Evolutionary conservation across 805 yeast species (phyloP), one percentile per base, ranked within the genome.

Genomic region (Starmerella khaoyaiensis): DNA sequence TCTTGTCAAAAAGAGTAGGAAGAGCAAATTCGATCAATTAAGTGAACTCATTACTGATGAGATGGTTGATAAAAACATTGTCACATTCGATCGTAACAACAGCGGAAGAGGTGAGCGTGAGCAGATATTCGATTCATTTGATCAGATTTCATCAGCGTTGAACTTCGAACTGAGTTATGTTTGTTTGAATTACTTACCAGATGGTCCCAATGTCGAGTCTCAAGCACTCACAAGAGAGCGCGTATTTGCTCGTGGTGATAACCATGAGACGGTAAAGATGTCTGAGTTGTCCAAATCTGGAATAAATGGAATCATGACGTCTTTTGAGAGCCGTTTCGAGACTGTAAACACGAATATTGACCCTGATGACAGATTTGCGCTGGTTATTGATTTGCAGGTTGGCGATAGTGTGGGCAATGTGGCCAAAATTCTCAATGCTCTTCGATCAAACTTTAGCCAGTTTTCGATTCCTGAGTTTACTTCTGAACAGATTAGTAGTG

Each of bases 11-110:
- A 38, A 31, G 6, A 43, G 36, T 27, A 21, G 32, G 17, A 62
- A 59, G 41, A 61, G 63, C 37, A 35, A 45, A 46, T 50, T 58
- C 16, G 50, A 18, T 5, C 4, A 5, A 14, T 31, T 58, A 20
- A 28, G 35, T 8, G 10, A 24, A 5, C 6, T 48, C 34, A 14
- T 45, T 47, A 10, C 39, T 2, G 50, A 64, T 19, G 48, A 56
- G 9, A 47, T 76, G 21, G 49, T 57, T 15, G 43, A 53, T 2
- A 6, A 12, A 6, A 59, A 60, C 5, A 74, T 73, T 21, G 82
- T 82, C 1, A 59, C 83, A 33, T 64, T 79, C 10, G 98, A 90
- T 53, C 68, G 93, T 50, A 87, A 87, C 57, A 86, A 90, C 54
- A 87, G 80, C 55, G 71, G 70, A 51, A 60, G 48, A 18, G 60